phyloP scores from a whole-genome alignment of 805 yeast genomes.

The Metschnikowia koreensis region DNA sequence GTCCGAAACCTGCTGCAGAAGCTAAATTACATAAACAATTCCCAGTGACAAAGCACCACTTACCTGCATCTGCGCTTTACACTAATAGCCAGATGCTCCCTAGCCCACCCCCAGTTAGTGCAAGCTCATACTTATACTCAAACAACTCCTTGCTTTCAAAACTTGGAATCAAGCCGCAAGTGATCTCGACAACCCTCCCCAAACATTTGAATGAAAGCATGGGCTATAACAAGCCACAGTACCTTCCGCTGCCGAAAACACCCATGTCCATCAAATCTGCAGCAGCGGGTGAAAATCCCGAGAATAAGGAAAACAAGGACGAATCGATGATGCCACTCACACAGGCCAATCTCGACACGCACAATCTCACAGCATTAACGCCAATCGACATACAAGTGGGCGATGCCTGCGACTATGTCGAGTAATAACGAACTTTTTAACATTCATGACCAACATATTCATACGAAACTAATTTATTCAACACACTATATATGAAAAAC shows the following conservation, averaged over 20 bases:
- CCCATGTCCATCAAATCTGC: not conserved
- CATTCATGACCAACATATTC: slow-evolving; percentile 1
- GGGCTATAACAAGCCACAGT: slow-evolving; percentile 3
- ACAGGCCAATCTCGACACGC: slow-evolving; percentile 18
- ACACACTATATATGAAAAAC: too few relatives aligned
- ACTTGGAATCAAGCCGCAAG: slow-evolving; percentile 43
- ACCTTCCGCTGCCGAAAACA: not conserved
- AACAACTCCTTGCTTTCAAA: slow-evolving; percentile 37
- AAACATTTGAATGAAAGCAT: slow-evolving; percentile 7
- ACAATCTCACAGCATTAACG: slow-evolving; percentile 13
- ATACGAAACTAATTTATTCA: too few relatives aligned
- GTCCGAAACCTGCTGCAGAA: not conserved
- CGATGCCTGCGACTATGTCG: slow-evolving; percentile 15
- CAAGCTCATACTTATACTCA: slow-evolving; percentile 32
- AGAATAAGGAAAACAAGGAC: slow-evolving; percentile 13
- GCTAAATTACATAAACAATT: slow-evolving; percentile 10
- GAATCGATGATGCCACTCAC: slow-evolving; percentile 14
- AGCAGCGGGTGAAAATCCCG: not conserved
- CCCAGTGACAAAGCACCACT: slow-evolving; percentile 24
- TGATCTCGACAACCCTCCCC: slow-evolving; percentile 32
- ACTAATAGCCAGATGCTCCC: slow-evolving; percentile 32
- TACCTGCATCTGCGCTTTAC: slow-evolving; percentile 35
- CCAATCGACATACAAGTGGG: slow-evolving; percentile 4
- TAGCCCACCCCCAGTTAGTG: slow-evolving; percentile 17
- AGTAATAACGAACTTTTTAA: slow-evolving; percentile 8